Evolutionary conservation across 163 green algal species (phyloP), one percentile per base, ranked within the genome.

Genomic region (Smithsoniella earleae): DNA sequence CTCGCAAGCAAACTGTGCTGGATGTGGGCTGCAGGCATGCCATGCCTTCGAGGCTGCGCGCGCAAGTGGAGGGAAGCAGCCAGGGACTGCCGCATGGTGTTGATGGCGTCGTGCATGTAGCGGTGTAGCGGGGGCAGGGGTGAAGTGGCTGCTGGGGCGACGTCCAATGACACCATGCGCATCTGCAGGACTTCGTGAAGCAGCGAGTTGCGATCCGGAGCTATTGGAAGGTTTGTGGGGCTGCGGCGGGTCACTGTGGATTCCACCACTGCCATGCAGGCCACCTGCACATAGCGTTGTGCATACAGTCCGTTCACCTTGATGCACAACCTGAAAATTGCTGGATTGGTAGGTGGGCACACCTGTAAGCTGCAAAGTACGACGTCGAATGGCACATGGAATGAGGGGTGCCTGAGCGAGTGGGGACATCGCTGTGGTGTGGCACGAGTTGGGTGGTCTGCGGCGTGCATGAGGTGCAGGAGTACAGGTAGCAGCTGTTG

Each of bases 401-500:
- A n/a, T n/a, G n/a, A n/a, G n/a, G n/a, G n/a, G n/a, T n/a, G n/a
- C n/a, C n/a, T n/a, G n/a, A n/a, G n/a, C n/a, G n/a, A n/a, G n/a
- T n/a, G n/a, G n/a, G n/a, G n/a, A n/a, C n/a, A n/a, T n/a, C n/a
- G n/a, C n/a, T n/a, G n/a, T n/a, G n/a, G n/a, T n/a, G n/a, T n/a
- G n/a, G n/a, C n/a, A n/a, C n/a, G n/a, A 49, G 40, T 49, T 49
- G 13, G 40, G 13, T 49, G 40, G n/a, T 37, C 58, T 43, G 58
- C 1, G 6, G 27, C 27, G 27, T 36, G 16, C 20, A 69, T 30
- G 6, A 25, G 13, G 25, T 64, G 25, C 49, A 64, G 6, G 5
- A 69, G 58, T 18, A 43, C 18, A 5, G 58, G 58, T 36, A 40
- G 27, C n/a, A 69, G 58, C 58, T 69, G 58, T 33, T 69, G 58